These are phyloP conservation scores for Perkinsus marinus DNA, from an alignment of 169 alveolate species.

Conservation along the genomic window DNA sequence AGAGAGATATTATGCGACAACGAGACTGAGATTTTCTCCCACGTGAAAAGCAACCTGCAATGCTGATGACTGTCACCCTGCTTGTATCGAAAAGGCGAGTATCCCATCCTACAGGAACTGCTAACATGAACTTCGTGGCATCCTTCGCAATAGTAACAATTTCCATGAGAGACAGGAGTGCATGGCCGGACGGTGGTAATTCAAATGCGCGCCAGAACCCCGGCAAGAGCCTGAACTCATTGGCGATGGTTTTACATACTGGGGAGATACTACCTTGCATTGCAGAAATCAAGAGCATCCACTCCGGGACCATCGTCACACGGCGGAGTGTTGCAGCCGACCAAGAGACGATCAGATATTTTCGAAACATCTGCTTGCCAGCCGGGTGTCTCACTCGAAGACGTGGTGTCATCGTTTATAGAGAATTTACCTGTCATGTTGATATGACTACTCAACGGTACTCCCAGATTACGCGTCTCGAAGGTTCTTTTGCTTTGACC, in stretches of 20 bases:
- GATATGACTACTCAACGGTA: too few species aligned
- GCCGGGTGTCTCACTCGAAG: neutral
- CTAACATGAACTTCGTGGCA: neutral
- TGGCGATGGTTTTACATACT: neutral
- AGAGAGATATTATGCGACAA: too few species aligned
- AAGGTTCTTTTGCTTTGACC: neutral
- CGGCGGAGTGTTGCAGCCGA: neutral
- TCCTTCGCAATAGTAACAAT: neutral
- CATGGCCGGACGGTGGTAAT: neutral
- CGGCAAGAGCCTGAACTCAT: neutral
- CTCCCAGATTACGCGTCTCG: too few species aligned
- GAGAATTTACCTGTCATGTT: neutral
- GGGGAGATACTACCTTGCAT: neutral
- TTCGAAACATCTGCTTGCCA: neutral
- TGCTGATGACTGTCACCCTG: too few species aligned
- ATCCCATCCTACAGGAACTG: neutral
- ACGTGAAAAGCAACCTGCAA: too few species aligned
- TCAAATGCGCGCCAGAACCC: neutral
- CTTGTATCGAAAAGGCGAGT: too few species aligned
- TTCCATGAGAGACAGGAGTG: neutral
- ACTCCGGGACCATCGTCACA: neutral
- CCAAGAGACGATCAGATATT: neutral
- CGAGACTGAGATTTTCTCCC: too few species aligned
- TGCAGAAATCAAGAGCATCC: neutral
- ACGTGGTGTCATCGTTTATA: neutral